Evolutionary conservation across 495 filamentous ascomycete species (phyloP).

Genomic region (Lepraria neglecta): DNA sequence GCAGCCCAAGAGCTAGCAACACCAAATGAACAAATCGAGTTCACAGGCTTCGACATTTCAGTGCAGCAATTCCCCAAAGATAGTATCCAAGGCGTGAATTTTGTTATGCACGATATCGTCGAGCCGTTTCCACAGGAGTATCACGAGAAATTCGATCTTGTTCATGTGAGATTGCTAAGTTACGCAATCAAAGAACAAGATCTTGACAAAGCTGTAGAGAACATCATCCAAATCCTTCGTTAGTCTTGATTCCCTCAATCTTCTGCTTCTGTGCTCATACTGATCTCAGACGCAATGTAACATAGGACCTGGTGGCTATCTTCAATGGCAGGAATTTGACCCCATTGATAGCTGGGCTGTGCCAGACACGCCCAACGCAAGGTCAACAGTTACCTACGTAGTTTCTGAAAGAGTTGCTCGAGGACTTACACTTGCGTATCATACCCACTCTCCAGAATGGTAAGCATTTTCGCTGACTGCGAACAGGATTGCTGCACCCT

Average conservation of each 20-base stretch:
- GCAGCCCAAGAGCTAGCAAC: constrained; percentile 12
- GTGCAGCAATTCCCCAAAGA: constrained; percentile 29
- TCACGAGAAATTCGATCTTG: constrained; percentile 24
- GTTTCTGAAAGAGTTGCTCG: too few relatives aligned
- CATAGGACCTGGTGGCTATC: constrained; percentile 28
- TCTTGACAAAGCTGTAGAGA: constrained; percentile 20
- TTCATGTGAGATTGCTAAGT: constrained; percentile 26
- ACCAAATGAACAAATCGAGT: constrained; percentile 14
- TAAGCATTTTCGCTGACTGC: too few relatives aligned
- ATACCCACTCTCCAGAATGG: too few relatives aligned
- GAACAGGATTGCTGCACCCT: too few relatives aligned
- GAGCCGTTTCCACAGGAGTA: constrained; percentile 29
- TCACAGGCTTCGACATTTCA: constrained; percentile 39
- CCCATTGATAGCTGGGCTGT: constrained; percentile 13
- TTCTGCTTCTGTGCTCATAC: neutral
- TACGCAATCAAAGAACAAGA: constrained; percentile 19
- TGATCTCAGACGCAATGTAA: neutral
- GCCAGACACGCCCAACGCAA: too few relatives aligned
- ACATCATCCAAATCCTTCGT: constrained; percentile 24
- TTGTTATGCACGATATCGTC: constrained; percentile 33
- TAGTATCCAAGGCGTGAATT: constrained; percentile 21
- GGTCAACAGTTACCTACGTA: too few relatives aligned
- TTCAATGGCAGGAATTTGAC: constrained; percentile 30
- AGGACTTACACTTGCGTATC: too few relatives aligned
- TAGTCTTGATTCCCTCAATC: neutral